Evolutionary conservation across 805 yeast species (phyloP), one percentile per base, ranked within the genome.

Genomic region (Starmerella bombi): DNA sequence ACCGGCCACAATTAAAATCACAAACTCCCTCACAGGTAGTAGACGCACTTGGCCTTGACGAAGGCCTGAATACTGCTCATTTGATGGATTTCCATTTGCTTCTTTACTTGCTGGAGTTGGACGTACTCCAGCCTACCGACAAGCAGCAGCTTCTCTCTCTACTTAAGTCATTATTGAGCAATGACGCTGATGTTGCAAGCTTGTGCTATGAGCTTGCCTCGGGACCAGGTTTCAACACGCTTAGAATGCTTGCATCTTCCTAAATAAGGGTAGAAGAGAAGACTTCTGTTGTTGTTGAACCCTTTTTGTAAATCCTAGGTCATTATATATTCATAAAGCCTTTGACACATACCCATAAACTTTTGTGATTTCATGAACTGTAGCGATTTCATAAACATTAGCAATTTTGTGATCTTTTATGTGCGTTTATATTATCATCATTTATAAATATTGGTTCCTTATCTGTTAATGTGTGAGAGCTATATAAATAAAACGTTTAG

Each of bases 71-170:
- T 25, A 42, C 45, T 12, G 39, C 42, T 2, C 41, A 41, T 6
- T 43, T 71, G 17, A 67, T 75, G n/a, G 84, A 85, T 57, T 84
- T 85, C 69, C 96, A 86, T 55, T 61, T 84, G 38, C 57, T 88
- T 41, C 55, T 68, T 3, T 82, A 76, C 55, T 50, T 85, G 35
- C 57, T 62, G 28, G 65, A 71, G 2, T 57, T 77, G 50, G 77
- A 72, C 2, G 68, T 85, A 4, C 60, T 86, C 36, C 66, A 73
- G 10, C 54, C 61, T 0, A 63, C 65, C 3, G 95, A 84, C 50
- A 64, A 69, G 52, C 46, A 59, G 17, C 49, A 72, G 42, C 59
- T 80, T 28, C 54, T 71, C 3, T 58, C 64, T 16, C 41, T 44
- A n/a, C n/a, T 49, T 28, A 12, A 15, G 9, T 37, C 30, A 3